phyloP scores from a whole-genome alignment of 257 asterid species.

The Striga asiatica region DNA sequence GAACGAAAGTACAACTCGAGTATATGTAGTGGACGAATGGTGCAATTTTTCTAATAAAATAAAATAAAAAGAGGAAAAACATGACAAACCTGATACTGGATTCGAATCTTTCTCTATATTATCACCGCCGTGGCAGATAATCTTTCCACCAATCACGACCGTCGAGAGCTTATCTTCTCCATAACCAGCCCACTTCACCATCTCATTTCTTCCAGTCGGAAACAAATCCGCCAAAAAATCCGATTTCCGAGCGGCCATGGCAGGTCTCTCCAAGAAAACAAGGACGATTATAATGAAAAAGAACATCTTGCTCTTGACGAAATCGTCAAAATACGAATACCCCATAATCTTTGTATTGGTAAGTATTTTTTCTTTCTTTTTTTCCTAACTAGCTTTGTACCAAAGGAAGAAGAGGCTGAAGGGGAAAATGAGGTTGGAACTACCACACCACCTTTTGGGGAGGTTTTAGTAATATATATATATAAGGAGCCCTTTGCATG shows the following conservation, averaged over 20 bases:
- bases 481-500: slow-evolving; percentile 28
- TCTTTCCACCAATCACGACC: slow-evolving; percentile 31
- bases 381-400: slow-evolving; percentile 29
- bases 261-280: slow-evolving; percentile 3
- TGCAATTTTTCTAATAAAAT: not conserved
- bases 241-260: not conserved
- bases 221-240: slow-evolving; percentile 22
- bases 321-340: slow-evolving; percentile 4
- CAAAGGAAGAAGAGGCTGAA: slow-evolving; percentile 28
- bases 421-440: slow-evolving; percentile 39
- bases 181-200: slow-evolving; percentile 58
- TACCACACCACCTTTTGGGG: slow-evolving; percentile 35
- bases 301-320: slow-evolving; percentile 3
- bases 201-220: slow-evolving; percentile 37
- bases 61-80: not conserved
- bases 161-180: slow-evolving; percentile 80
- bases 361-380: not conserved
- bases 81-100: slow-evolving; percentile 33
- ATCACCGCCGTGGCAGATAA: slow-evolving; percentile 27
- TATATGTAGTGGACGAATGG: too few relatives aligned
- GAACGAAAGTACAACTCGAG: too few relatives aligned
- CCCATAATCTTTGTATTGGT: slow-evolving; percentile 21
- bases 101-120: slow-evolving; percentile 1
- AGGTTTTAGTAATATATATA: too few relatives aligned
- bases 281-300: slow-evolving; percentile 1